Evolutionary conservation across 1,139 yeast species (phyloP), one percentile per base, ranked within the genome.

Genomic region (Eremothecium sinecaudum): DNA sequence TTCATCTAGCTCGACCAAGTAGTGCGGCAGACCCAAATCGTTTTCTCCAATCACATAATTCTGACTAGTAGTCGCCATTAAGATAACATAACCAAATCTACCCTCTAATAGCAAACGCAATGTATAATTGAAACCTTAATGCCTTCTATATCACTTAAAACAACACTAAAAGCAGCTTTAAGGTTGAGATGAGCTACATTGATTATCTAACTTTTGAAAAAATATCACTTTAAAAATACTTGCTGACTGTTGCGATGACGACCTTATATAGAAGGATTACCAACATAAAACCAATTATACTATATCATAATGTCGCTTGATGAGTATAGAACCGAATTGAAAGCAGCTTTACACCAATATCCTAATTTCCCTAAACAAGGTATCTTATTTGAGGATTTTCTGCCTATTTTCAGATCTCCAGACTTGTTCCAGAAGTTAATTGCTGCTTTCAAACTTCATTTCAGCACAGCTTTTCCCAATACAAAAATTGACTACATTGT

Each of bases 291-390:
- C n/a, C n/a, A n/a, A n/a, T n/a, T n/a, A n/a, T n/a, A n/a, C n/a
- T n/a, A n/a, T n/a, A n/a, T 18, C 15, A 28, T 17, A 10, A 50
- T 52, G 58, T 49, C 61, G 25, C 49, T 59, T 29, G 59, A 60
- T 39, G 58, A 61, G 23, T 56, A 73, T 39, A 79, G 84, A 29
- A 57, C 53, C 24, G 86, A 79, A 48, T 66, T 80, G 47, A 78
- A 71, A 53, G 67, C 70, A 13, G 73, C 79, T 46, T 65, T 80
- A 40, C 78, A 70, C 48, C 94, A 83, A 59, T 87, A 80, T 68
- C 94, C 87, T 44, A 84, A 90, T 65, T 90, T 90, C 67, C 98
- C 98, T 28, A 58, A 73, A 42, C 80, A 81, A 64, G 98, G 98
- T n/a, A 74, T 90, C 45, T 65, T 90, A 32, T 90, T 90, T 53